Evolutionary conservation across 2,329 filamentous ascomycete genomes (phyloP).

Genomic region (Curvularia eragrostidis): DNA sequence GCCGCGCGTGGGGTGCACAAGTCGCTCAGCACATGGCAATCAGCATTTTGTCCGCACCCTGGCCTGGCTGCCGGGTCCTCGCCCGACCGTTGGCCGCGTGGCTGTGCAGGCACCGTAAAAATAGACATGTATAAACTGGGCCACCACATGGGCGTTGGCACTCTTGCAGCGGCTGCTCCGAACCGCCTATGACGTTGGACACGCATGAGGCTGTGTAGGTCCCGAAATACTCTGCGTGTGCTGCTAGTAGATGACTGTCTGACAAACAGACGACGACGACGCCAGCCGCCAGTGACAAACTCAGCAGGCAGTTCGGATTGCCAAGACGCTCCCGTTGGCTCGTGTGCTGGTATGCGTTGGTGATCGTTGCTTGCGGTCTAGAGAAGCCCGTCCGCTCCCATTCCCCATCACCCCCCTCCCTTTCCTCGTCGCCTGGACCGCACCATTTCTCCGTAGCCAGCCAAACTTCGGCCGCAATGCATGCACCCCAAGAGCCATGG

Average conservation of each 20-base stretch:
- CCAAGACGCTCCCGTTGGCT: neutral
- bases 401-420: neutral
- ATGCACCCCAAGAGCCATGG: slow-evolving; percentile 3
- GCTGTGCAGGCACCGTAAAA: slow-evolving; percentile 14
- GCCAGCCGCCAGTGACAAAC: neutral
- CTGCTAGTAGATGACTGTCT: too few species aligned
- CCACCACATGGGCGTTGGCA: slow-evolving; percentile 7
- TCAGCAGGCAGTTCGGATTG: neutral
- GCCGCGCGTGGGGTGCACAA: neutral
- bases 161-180: slow-evolving; percentile 8
- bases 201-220: neutral
- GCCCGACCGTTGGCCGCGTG: slow-evolving; percentile 7
- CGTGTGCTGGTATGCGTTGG: neutral
- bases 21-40: neutral
- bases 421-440: slow-evolving; percentile 1
- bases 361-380: slow-evolving; percentile 1
- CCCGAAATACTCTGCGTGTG: neutral
- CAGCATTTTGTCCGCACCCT: neutral
- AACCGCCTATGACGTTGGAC: slow-evolving; percentile 6
- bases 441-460: neutral
- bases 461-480: slow-evolving; percentile 2
- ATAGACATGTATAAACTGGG: slow-evolving; percentile 10
- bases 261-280: too few species aligned
- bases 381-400: neutral
- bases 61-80: neutral